Evolutionary conservation across 495 filamentous ascomycete genomes (phyloP), one percentile per base, ranked within the genome.

Genomic region (Immersiella caudata): DNA sequence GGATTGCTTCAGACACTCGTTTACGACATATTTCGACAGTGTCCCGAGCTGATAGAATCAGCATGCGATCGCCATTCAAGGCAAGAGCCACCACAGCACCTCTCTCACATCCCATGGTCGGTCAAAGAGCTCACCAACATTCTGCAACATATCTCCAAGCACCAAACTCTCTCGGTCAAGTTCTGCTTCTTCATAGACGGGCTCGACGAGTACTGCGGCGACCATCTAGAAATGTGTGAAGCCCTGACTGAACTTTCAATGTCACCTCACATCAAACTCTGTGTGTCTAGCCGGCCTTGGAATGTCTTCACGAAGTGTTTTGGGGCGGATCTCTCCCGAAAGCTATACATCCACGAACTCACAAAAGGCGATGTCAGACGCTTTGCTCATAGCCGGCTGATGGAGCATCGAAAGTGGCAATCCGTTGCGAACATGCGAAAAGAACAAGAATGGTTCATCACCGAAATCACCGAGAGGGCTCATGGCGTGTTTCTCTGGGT

Each of bases 281-380:
- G 84, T 66, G 67, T 83, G 0, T 83, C 83, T 18, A 86, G 85
- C 65, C 78, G 83, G 0, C 81, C 82, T 0, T 83, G 78, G 79
- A 74, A 76, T 25, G 70, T 73, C 0, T 85, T 86, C 65, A 66
- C 76, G 20, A 69, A 81, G 55, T 71, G 69, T 0, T 84, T 84
- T 56, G 75, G 70, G 0, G 20, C 60, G 14, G 20, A 62, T 33
- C 8, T 21, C 11, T n/a, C 58, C 1, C 26, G 62, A 26, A 56
- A 70, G 20, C 35, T 75, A 1, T 63, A 67, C 36, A 33, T 72
- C 11, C 64, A 74, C 25, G 62, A 73, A 20, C 57, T 77, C 0
- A 81, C 76, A 0, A 29, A 62, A 18, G 54, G 70, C 2, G 78
- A 83, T 35, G 79, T 80, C n/a, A 5, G 40, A 6, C 0, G 20